Percentiles rank a stretch among this genome's conserved stretches.
Evolutionary conservation across 73 alveolate species (phyloP).

Genomic region (Tetrahymena thermophila): DNA sequence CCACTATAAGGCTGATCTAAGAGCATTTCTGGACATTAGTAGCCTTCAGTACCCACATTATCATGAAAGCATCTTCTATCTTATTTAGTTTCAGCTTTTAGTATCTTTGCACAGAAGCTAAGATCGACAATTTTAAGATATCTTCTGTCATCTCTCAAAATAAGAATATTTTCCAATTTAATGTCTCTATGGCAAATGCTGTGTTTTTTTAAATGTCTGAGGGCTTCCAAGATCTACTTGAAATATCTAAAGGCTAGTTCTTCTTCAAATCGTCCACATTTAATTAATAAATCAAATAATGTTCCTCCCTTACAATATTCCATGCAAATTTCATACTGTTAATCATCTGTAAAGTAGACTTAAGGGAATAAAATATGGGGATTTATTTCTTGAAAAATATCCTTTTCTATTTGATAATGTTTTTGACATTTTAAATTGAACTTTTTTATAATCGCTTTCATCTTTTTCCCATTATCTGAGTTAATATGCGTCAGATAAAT

Average conservation of each 20-base stretch:
- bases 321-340: neutral
- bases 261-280: neutral
- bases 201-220: neutral
- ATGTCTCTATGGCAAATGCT: neutral
- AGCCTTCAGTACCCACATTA: neutral
- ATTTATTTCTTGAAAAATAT: neutral
- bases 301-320: neutral
- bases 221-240: neutral
- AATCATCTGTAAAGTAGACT: neutral
- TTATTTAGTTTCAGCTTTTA: neutral
- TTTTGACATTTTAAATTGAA: neutral
- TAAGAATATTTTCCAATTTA: neutral
- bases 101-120: neutral
- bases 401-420: neutral
- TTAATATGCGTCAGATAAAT: neutral
- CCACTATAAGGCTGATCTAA: neutral
- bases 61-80: neutral
- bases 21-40: neutral
- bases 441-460: neutral
- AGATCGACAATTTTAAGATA: neutral
- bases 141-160: neutral
- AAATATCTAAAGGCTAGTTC: neutral
- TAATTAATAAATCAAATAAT: neutral
- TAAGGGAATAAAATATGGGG: neutral
- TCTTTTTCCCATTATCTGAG: neutral